phyloP scores from a whole-genome alignment of 257 asterid genomes.

The Anisodus acutangulus region DNA sequence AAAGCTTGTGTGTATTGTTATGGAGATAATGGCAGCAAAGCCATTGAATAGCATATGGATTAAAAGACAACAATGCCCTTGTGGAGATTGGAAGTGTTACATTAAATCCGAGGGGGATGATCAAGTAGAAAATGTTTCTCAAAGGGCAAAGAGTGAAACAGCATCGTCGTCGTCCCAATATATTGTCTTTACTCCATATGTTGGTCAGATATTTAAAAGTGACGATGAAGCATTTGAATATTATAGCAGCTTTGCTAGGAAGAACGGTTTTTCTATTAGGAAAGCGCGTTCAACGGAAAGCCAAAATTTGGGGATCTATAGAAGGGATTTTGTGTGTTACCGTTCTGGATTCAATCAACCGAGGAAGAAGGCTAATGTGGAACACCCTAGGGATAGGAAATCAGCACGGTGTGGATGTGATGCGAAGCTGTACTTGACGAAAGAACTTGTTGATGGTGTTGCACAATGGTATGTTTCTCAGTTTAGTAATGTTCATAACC shows the following conservation, averaged over 20 bases:
- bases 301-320: constrained; percentile 63
- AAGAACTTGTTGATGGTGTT: constrained; percentile 56
- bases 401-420: constrained; percentile 80
- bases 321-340: constrained; percentile 76
- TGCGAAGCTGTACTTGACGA: constrained; percentile 68
- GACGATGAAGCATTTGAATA: constrained; percentile 68
- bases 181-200: constrained; percentile 60
- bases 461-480: constrained; percentile 71
- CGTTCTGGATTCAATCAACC: constrained; percentile 76
- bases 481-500: constrained; percentile 73
- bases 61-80: constrained; percentile 68
- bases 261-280: constrained; percentile 67
- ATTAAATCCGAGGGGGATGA: constrained; percentile 62
- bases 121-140: constrained; percentile 41
- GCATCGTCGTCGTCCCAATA: constrained; percentile 40
- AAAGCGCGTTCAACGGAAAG: constrained; percentile 74
- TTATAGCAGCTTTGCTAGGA: constrained; percentile 68
- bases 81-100: constrained; percentile 81
- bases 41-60: constrained; percentile 59
- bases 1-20: constrained; percentile 18
- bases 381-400: constrained; percentile 73
- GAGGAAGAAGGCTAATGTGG: constrained; percentile 66
- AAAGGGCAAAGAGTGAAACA: constrained; percentile 39
- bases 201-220: constrained; percentile 64
- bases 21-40: constrained; percentile 51